A percentile compares a stretch with the other conserved stretches of the same genome.
These are phyloP conservation scores for Telopea speciosissima DNA, from an alignment of 177 flowering plant species.

Conservation along the genomic window DNA sequence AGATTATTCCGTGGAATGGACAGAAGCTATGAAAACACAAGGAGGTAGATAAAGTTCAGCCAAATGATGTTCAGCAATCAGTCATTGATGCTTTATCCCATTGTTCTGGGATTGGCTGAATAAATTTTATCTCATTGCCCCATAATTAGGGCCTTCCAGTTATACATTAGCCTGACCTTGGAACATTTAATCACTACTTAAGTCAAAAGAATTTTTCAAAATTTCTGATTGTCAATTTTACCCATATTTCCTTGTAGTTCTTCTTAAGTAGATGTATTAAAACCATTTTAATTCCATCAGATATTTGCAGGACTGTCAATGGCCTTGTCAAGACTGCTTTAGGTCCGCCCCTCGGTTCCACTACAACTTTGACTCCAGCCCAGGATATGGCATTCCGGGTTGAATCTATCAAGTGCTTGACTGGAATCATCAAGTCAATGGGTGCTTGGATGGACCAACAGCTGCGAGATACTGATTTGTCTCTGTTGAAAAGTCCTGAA, in stretches of 20 bases:
- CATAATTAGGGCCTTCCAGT: not conserved
- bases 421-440: conserved; percentile 77
- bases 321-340: conserved; percentile 95
- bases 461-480: conserved; percentile 45
- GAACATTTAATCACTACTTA: not conserved
- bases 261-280: conserved; percentile 42
- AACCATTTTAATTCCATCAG: conserved; percentile 82
- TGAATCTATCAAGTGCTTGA: conserved; percentile 95
- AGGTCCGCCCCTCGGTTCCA: conserved; percentile 92
- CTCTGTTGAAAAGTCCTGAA: conserved; percentile 42
- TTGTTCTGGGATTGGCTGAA: not conserved
- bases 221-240: not conserved
- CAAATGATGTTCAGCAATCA: not conserved
- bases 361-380: conserved; percentile 73
- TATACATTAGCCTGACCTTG: not conserved
- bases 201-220: not conserved
- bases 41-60: no score
- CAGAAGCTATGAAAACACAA: no score
- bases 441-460: conserved; percentile 98
- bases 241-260: conserved; percentile 1
- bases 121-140: no score
- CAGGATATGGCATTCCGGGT: conserved; percentile 86
- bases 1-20: no score
- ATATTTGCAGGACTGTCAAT: conserved; percentile 96
- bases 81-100: not conserved